Base-by-base conservation (phyloP, 2,329 filamentous ascomycete species). In the Phoma sp. region DNA sequence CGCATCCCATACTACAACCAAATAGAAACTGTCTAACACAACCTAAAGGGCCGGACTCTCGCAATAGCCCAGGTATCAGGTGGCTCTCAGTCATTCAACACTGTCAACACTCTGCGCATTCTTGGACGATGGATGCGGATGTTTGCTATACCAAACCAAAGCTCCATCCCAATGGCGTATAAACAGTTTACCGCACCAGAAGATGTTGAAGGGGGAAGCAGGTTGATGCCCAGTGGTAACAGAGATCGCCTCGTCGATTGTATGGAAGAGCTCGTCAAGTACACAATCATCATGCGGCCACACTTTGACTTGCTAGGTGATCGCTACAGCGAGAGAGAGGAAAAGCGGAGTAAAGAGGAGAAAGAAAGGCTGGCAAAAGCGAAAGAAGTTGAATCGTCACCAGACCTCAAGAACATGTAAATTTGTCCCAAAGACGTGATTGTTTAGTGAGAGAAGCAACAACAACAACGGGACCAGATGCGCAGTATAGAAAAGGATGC, bases 191-290 rank as follows among this genome's bases (percentile, higher is more conserved):
- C 83, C 0, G 75, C 74, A 27, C 70, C 65, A 3, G 75, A 78
- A n/a, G 80, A 80, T 25, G 72, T 73, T 9, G 72, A 76, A 4
- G 79, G 71, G 4, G 79, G 81, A 22, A 81, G 79, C 41, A 73
- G 84, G 31, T 74, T 88, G 24, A 77, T 83, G 67, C 77, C 82
- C 0, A 83, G 85, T 65, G 76, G 78, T 0, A 87, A 88, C 58
- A 73, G 85, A 10, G 83, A 87, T 51, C 76, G 85, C 2, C 63
- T 88, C 13, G 85, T 88, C 1, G 85, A 88, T 73, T 87, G 84
- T 58, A 88, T 88, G 82, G 87, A 89, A 74, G 87, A 89, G 70
- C 82, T 89, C 71, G 86, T 89, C 4, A 88, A 89, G 69, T 88
- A 87, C 64, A 88, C 85, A 0, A 80, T 89, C 25, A 59, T 89